Conservation (phyloP, 1,284 basidiomycete species). For the Austroboletus rostrupii region DNA sequence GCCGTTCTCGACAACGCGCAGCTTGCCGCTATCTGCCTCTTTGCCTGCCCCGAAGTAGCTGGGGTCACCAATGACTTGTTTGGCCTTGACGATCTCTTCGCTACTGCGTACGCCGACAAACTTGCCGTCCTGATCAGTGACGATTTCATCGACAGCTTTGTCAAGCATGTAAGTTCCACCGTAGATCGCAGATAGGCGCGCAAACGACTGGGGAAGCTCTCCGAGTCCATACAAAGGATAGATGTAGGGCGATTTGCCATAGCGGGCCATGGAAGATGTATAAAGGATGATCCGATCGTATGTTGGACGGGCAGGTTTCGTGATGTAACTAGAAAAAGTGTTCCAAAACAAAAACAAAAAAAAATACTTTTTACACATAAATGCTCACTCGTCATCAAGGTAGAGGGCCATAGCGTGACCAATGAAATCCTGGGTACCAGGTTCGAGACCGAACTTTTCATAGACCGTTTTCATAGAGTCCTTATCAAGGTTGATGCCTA, state of each 20-base stretch:
- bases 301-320: constrained; percentile 83
- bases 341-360: constrained; percentile 2
- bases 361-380: not conserved
- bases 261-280: constrained; percentile 97
- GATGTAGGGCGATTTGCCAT: constrained; percentile 99
- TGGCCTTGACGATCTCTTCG: constrained; percentile 93
- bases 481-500: constrained; percentile 83
- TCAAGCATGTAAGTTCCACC: constrained; percentile 99
- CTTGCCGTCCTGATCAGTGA: constrained; percentile 82
- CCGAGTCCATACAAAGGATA: constrained; percentile 99
- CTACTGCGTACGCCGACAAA: constrained; percentile 92
- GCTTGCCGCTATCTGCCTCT: constrained; percentile 64
- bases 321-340: constrained; percentile 71
- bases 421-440: constrained; percentile 98
- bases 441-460: constrained; percentile 94
- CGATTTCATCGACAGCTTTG: constrained; percentile 90
- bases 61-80: constrained; percentile 97
- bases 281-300: constrained; percentile 97
- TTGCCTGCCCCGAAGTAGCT: constrained; percentile 89
- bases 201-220: constrained; percentile 98
- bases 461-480: constrained; percentile 92
- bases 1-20: constrained; percentile 87
- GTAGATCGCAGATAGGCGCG: constrained; percentile 96
- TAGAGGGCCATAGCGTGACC: constrained; percentile 99
- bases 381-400: constrained; percentile 90